These are phyloP conservation scores for Arctostaphylos glauca DNA, from an alignment of 148 eudicot species.

Conservation along the genomic window DNA sequence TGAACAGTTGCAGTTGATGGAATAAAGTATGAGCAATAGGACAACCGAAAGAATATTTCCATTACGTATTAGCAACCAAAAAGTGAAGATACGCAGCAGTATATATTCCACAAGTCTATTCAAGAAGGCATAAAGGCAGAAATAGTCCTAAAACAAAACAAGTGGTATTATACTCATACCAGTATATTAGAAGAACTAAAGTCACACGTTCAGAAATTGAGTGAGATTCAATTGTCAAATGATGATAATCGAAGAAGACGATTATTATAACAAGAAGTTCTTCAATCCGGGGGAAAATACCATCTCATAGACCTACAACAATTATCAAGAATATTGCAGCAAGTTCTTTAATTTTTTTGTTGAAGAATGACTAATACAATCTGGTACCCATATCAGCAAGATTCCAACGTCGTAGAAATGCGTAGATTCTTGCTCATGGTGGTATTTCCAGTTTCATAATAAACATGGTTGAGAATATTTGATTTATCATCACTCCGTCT, in stretches of 20 bases:
- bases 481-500: too few species aligned
- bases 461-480: too few species aligned
- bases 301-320: neutral
- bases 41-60: constrained; percentile 12
- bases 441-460: too few species aligned
- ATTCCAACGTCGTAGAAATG: too few species aligned
- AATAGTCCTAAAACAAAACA: neutral
- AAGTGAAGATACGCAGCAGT: neutral
- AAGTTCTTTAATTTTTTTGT: too few species aligned
- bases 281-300: neutral
- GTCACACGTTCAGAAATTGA: neutral
- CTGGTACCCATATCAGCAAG: too few species aligned
- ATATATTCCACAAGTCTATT: neutral
- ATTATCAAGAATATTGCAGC: neutral
- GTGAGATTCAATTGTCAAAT: neutral
- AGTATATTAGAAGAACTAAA: neutral
- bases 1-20: too few species aligned
- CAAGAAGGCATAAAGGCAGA: neutral
- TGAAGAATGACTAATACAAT: too few species aligned
- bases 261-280: neutral
- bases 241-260: neutral
- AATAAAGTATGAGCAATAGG: neutral
- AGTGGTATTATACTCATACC: too few species aligned
- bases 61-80: neutral
- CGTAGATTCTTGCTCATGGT: too few species aligned